phyloP scores from a whole-genome alignment of 352 stramenopile genomes.

The Phytophthora melonis region DNA sequence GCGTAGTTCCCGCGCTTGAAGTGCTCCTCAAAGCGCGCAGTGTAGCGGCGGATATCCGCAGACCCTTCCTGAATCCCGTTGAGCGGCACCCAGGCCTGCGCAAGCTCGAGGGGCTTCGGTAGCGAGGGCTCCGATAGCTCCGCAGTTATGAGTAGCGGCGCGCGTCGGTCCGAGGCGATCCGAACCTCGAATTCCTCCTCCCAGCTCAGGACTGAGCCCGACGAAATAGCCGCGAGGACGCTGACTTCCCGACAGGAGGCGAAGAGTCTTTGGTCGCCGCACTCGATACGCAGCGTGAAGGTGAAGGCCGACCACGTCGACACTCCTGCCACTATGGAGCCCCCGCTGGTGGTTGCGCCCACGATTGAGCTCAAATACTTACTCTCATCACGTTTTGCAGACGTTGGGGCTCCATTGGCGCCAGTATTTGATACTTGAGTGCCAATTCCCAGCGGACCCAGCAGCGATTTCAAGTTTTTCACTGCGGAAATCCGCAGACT shows the following conservation, averaged over 20 bases:
- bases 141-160: slow-evolving; percentile 52
- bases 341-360: slow-evolving; percentile 12
- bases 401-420: not conserved
- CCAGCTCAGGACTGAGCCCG: slow-evolving; percentile 52
- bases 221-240: slow-evolving; percentile 45
- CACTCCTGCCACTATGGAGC: slow-evolving; percentile 14
- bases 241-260: slow-evolving; percentile 57
- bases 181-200: slow-evolving; percentile 75
- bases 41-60: slow-evolving; percentile 28
- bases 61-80: slow-evolving; percentile 51
- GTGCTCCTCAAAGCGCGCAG: slow-evolving; percentile 56
- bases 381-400: slow-evolving; percentile 45
- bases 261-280: slow-evolving; percentile 50
- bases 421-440: slow-evolving; percentile 2
- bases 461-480: slow-evolving; percentile 52
- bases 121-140: slow-evolving; percentile 53
- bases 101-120: slow-evolving; percentile 53
- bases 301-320: slow-evolving; percentile 47
- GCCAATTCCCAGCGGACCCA: slow-evolving; percentile 40
- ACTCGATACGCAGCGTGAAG: slow-evolving; percentile 61
- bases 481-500: slow-evolving; percentile 60
- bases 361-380: slow-evolving; percentile 18
- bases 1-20: slow-evolving; percentile 51
- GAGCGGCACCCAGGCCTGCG: slow-evolving; percentile 47
- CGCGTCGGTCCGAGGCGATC: slow-evolving; percentile 38